These are phyloP conservation scores for Fusarium sp. DNA, from an alignment of 2,329 filamentous ascomycete species.

Conservation along the genomic window DNA sequence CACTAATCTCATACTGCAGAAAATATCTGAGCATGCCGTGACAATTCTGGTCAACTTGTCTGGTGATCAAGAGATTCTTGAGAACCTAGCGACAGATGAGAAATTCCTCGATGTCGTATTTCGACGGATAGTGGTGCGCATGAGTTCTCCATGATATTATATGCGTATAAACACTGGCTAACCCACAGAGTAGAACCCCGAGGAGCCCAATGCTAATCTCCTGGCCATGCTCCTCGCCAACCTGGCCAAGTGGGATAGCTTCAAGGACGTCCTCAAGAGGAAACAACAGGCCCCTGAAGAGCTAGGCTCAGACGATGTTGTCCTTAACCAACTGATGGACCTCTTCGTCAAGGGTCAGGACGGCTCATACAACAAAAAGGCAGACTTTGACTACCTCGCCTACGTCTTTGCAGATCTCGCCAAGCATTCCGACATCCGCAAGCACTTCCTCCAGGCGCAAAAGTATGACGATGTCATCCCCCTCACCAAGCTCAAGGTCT, in stretches of 20 bases:
- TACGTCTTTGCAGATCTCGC: slow-evolving; percentile 95
- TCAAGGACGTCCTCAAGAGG: slow-evolving; percentile 75
- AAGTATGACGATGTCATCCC: slow-evolving; percentile 87
- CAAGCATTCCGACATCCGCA: slow-evolving; percentile 79
- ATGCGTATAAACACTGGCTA: not conserved
- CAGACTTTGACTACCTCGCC: slow-evolving; percentile 91
- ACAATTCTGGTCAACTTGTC: slow-evolving; percentile 91
- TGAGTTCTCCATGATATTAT: not conserved
- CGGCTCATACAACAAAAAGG: slow-evolving; percentile 83
- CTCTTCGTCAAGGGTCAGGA: slow-evolving; percentile 94
- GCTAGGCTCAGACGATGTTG: slow-evolving; percentile 77
- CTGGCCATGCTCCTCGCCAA: slow-evolving; percentile 95
- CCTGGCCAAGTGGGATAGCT: slow-evolving; percentile 80
- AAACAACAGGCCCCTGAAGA: slow-evolving; percentile 75
- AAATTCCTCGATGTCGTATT: slow-evolving; percentile 82
- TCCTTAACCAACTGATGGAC: slow-evolving; percentile 92
- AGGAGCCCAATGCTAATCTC: slow-evolving; percentile 85
- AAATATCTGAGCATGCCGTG: slow-evolving; percentile 92
- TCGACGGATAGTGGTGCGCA: slow-evolving; percentile 76
- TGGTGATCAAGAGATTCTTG: slow-evolving; percentile 79
- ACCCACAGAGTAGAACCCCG: slow-evolving; percentile 64
- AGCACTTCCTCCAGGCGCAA: slow-evolving; percentile 79
- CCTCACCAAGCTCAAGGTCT: slow-evolving; percentile 90
- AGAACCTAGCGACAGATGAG: slow-evolving; percentile 79
- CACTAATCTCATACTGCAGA: slow-evolving; percentile 57